Percentiles rank a stretch among this genome's conserved stretches.
Conservation (phyloP, 2,329 filamentous ascomycete genomes). For the Phialophora verrucosa region DNA sequence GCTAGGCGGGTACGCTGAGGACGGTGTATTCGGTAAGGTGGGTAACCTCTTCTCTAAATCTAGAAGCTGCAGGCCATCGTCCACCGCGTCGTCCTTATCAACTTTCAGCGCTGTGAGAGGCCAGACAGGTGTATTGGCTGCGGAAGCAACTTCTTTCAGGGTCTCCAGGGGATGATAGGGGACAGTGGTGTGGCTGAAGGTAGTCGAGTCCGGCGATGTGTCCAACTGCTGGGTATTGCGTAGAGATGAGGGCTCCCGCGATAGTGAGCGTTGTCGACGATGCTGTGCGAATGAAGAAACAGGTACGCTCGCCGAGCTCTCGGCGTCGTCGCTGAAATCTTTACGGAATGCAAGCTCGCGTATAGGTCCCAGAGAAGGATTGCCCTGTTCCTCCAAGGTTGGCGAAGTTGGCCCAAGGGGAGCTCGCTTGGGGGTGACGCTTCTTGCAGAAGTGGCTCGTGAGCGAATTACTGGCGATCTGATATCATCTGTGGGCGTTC, state of each 20-base stretch:
- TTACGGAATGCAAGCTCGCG: constrained; percentile 36
- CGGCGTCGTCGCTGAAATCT: constrained; percentile 23
- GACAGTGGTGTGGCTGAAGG: constrained; percentile 14
- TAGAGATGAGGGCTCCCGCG: constrained; percentile 40
- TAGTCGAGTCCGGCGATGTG: constrained; percentile 9
- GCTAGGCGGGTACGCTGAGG: constrained; percentile 46
- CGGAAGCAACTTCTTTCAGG: constrained; percentile 36
- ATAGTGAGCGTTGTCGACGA: constrained; percentile 45
- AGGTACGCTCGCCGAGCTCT: constrained; percentile 16
- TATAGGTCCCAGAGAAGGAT: constrained; percentile 13
- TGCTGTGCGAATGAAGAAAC: constrained; percentile 47
- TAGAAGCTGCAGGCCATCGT: constrained; percentile 41
- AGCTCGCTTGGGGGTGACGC: constrained; percentile 23
- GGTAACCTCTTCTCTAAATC: constrained; percentile 50
- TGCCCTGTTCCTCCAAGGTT: constrained; percentile 10
- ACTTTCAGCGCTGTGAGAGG: constrained; percentile 37
- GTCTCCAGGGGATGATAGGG: constrained; percentile 35
- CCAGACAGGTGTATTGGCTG: constrained; percentile 39
- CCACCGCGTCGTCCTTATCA: constrained; percentile 26
- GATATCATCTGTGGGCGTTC: constrained; percentile 5
- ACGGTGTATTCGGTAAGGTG: constrained; percentile 54
- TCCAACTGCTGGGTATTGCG: constrained; percentile 43
- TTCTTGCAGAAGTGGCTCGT: constrained; percentile 17
- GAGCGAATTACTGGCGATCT: constrained; percentile 2
- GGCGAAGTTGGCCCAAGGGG: not conserved